Evolutionary conservation across 805 yeast species (phyloP).

Genomic region (Schwanniomyces polymorphus): DNA sequence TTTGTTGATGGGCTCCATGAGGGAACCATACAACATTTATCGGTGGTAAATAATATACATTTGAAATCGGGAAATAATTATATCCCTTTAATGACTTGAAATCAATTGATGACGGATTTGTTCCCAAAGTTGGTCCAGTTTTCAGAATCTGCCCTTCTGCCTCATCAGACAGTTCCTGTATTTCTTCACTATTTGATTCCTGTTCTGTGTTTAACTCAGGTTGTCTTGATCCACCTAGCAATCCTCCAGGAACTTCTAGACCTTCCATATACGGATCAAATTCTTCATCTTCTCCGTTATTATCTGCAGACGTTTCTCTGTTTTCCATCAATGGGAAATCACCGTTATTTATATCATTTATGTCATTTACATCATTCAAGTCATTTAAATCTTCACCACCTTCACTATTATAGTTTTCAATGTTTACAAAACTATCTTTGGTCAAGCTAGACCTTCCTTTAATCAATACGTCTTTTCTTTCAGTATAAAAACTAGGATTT

Average conservation of each 20-base stretch:
- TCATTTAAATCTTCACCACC: not conserved
- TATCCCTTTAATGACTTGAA: constrained; percentile 22
- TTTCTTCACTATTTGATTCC: not conserved
- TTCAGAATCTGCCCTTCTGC: not conserved
- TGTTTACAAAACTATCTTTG: constrained; percentile 15
- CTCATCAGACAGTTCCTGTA: constrained; percentile 5
- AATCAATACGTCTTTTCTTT: constrained; percentile 50
- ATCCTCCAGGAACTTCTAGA: not conserved
- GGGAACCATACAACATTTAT: constrained; percentile 57
- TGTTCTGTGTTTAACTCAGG: not conserved
- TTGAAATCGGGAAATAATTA: constrained; percentile 52
- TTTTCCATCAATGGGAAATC: constrained; percentile 8
- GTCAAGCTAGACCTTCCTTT: constrained; percentile 19
- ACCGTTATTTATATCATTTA: constrained; percentile 4
- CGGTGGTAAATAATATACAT: constrained; percentile 53
- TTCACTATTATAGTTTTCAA: constrained; percentile 3
- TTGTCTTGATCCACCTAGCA: not conserved
- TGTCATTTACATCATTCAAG: constrained; percentile 1
- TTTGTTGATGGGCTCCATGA: constrained; percentile 49
- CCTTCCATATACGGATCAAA: not conserved
- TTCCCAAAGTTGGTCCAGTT: not conserved
- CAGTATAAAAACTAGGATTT: constrained; percentile 60
- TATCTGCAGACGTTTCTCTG: constrained; percentile 11
- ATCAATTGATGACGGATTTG: constrained; percentile 8
- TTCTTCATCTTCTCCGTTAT: constrained; percentile 6